Conservation (phyloP, 139 green algal species). For the Parachlorella kessleri region DNA sequence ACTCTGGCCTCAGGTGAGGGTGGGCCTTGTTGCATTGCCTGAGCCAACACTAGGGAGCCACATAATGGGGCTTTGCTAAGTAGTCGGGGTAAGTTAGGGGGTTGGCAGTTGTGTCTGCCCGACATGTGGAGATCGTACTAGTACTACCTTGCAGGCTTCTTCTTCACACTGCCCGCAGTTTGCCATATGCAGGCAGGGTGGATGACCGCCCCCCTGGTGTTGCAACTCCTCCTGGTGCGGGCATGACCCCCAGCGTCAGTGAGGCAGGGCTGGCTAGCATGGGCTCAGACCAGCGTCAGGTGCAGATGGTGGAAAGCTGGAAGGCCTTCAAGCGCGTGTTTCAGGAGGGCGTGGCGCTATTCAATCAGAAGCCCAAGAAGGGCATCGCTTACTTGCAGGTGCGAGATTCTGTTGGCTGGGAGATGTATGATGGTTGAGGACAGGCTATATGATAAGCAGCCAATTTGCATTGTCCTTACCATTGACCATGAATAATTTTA, state of each 20-base stretch:
- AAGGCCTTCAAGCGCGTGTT: slow-evolving; percentile 78
- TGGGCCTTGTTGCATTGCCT: too few species aligned
- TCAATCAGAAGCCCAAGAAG: slow-evolving; percentile 98
- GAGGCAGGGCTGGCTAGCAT: neutral
- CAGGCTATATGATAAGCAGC: too few species aligned
- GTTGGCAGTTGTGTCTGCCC: too few species aligned
- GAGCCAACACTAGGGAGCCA: too few species aligned
- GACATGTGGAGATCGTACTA: too few species aligned
- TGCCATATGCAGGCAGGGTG: neutral
- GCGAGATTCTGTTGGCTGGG: neutral
- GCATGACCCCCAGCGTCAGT: neutral
- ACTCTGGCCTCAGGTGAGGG: slow-evolving; percentile 19
- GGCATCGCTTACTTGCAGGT: slow-evolving; percentile 83
- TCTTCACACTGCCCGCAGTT: too few species aligned
- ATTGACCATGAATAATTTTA: too few species aligned
- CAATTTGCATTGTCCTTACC: too few species aligned
- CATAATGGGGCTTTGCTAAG: too few species aligned
- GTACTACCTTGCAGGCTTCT: too few species aligned
- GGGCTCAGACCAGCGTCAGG: slow-evolving; percentile 33
- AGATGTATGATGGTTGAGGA: too few species aligned
- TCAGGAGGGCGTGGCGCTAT: slow-evolving; percentile 88
- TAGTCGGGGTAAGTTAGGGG: too few species aligned
- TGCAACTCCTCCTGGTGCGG: neutral
- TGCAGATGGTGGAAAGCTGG: slow-evolving; percentile 60
- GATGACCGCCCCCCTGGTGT: neutral